Percentiles rank a stretch among this genome's conserved stretches.
Evolutionary conservation across 2,329 filamentous ascomycete genomes (phyloP).

Genomic region (Clonostachys solani): DNA sequence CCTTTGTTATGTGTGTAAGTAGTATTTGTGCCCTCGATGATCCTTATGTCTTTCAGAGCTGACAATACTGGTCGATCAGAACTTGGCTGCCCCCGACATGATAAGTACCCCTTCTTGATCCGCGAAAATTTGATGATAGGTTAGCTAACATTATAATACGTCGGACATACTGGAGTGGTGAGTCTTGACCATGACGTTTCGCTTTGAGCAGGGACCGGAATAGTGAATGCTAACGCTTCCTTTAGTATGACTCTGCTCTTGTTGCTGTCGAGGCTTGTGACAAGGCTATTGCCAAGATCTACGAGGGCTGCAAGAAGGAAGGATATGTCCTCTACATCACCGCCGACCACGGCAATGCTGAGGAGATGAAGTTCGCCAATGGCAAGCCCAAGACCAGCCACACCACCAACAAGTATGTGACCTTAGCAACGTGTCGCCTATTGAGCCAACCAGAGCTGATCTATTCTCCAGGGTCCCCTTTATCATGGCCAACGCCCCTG

Average conservation of each 20-base stretch:
- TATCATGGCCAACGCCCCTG: slow-evolving; percentile 94
- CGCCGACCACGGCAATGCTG: slow-evolving; percentile 93
- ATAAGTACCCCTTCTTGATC: slow-evolving; percentile 1
- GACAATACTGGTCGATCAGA: slow-evolving; percentile 45
- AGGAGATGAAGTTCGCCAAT: slow-evolving; percentile 97
- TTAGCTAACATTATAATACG: slow-evolving; percentile 23
- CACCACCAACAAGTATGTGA: slow-evolving; percentile 74
- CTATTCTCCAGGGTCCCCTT: slow-evolving; percentile 63
- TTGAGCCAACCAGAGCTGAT: neutral
- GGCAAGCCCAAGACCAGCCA: slow-evolving; percentile 97
- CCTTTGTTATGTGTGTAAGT: slow-evolving; percentile 74
- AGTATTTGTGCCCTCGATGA: neutral
- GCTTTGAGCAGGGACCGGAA: neutral
- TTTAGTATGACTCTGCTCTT: slow-evolving; percentile 79
- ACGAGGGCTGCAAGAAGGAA: slow-evolving; percentile 89
- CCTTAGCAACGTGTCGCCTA: slow-evolving; percentile 5
- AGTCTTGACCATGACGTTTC: neutral
- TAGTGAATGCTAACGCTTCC: neutral
- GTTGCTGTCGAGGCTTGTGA: slow-evolving; percentile 83
- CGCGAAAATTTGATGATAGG: neutral
- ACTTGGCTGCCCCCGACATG: slow-evolving; percentile 99
- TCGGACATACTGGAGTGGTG: slow-evolving; percentile 87
- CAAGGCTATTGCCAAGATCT: slow-evolving; percentile 88
- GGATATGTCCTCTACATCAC: slow-evolving; percentile 95
- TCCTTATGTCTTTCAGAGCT: neutral